Conservation (phyloP, 176 grass and related monocot genomes). For the Musa troglodytarum region DNA sequence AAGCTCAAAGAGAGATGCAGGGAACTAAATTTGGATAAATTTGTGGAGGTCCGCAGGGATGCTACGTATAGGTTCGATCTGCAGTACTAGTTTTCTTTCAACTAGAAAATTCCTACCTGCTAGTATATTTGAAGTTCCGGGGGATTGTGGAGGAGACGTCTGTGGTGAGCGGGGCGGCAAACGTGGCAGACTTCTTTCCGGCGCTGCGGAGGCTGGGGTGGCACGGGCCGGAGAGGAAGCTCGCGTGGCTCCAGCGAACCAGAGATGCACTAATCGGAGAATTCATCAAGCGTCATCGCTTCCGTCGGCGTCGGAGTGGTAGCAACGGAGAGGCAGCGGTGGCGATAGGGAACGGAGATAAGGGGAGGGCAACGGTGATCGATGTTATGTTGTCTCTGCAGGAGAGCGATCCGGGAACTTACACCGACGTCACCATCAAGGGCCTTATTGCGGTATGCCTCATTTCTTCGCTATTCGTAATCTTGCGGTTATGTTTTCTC, state of each 20-base stretch:
- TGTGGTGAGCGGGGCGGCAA: not conserved
- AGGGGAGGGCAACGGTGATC: constrained; percentile 10
- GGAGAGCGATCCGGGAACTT: constrained; percentile 18
- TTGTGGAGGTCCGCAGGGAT: constrained; percentile 77
- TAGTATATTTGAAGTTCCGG: not conserved
- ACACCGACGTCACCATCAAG: constrained; percentile 13
- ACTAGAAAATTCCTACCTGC: no score
- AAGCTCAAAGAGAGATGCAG: constrained; percentile 60
- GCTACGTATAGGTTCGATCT: constrained; percentile 41
- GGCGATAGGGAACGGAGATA: not conserved
- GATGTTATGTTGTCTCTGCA: constrained; percentile 17
- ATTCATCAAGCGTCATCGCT: constrained; percentile 1
- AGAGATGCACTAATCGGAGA: constrained; percentile 7
- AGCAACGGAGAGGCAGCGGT: not conserved
- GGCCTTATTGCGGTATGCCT: constrained; percentile 7
- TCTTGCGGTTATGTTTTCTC: no score
- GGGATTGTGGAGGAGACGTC: not conserved
- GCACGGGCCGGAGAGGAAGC: constrained; percentile 6
- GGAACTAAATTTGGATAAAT: constrained; percentile 67
- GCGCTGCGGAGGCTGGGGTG: constrained; percentile 12
- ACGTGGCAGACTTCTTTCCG: constrained; percentile 20
- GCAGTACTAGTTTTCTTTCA: not conserved
- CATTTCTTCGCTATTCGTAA: not conserved
- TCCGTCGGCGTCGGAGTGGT: not conserved
- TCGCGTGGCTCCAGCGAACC: not conserved